Conservation (phyloP, 2,329 filamentous ascomycete genomes). For the Elsinoe arachidis region DNA sequence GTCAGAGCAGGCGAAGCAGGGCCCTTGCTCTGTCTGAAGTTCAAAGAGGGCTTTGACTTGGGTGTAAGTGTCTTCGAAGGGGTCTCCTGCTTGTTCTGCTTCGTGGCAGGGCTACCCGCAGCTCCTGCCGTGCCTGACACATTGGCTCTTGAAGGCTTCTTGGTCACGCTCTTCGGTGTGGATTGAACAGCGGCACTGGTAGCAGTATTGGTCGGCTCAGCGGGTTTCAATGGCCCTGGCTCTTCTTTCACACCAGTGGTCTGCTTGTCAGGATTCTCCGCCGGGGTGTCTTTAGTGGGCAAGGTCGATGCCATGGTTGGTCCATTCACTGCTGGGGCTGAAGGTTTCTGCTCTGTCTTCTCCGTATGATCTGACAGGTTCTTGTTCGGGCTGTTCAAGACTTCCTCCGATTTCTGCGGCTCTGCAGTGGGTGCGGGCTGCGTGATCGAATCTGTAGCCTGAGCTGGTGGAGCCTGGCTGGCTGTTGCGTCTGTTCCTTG, state of each 20-base stretch:
- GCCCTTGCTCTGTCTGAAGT: constrained; percentile 6
- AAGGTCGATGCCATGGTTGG: constrained; percentile 12
- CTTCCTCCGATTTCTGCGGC: too few relatives aligned
- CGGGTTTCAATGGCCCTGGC: constrained; percentile 22
- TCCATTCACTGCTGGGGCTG: background rate
- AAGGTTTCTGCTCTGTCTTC: too few relatives aligned
- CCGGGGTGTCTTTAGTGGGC: constrained; percentile 21
- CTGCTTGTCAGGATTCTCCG: constrained; percentile 38
- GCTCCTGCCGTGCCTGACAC: constrained; percentile 14
- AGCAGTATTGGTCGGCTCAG: constrained; percentile 18
- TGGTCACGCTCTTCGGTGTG: constrained; percentile 15
- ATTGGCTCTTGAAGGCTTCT: constrained; percentile 14
- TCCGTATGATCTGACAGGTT: too few relatives aligned
- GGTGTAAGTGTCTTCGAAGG: constrained; percentile 12
- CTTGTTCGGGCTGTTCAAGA: too few relatives aligned
- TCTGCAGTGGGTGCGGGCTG: too few relatives aligned
- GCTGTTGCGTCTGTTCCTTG: too few relatives aligned
- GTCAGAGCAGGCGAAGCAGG: constrained; percentile 17
- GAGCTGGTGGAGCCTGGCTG: too few relatives aligned
- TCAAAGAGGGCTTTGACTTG: constrained; percentile 16
- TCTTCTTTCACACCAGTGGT: constrained; percentile 35
- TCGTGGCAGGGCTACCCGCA: constrained; percentile 14
- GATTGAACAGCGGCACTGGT: constrained; percentile 16
- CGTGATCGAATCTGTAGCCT: too few relatives aligned
- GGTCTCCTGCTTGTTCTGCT: background rate